These are phyloP conservation scores for Strigomonas culicis DNA, from an alignment of 208 protist species.

Conservation along the genomic window DNA sequence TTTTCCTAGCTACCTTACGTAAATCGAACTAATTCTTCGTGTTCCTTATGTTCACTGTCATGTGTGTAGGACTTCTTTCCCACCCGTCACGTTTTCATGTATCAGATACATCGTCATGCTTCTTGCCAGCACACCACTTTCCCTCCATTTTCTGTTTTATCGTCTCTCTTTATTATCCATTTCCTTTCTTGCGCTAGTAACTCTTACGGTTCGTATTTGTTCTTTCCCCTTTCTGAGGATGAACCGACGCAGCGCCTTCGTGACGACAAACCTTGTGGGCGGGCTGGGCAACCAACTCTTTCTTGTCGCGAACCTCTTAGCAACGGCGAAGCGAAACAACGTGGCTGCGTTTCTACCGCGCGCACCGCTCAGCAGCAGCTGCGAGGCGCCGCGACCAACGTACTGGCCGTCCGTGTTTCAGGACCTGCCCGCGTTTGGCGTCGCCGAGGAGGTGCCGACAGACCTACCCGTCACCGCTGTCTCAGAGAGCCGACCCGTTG, in stretches of 20 bases:
- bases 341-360: constrained; percentile 40
- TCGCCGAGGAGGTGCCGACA: constrained; percentile 13
- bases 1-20: too few species aligned
- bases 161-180: too few species aligned
- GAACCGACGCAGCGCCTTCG: neutral
- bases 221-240: neutral
- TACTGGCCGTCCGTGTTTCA: constrained; percentile 80
- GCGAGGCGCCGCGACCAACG: constrained; percentile 59
- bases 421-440: constrained; percentile 28
- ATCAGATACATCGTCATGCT: too few species aligned
- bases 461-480: constrained; percentile 29
- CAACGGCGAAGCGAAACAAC: constrained; percentile 45
- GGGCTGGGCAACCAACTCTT: constrained; percentile 88
- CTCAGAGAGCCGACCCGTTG: constrained; percentile 54
- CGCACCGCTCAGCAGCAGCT: constrained; percentile 53
- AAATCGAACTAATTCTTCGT: too few species aligned
- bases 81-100: constrained; percentile 26
- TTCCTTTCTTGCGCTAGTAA: neutral
- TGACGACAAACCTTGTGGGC: constrained; percentile 83
- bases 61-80: neutral
- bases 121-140: neutral
- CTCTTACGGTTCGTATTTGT: neutral
- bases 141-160: constrained; percentile 17
- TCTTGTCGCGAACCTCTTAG: constrained; percentile 73
- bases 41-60: neutral